Percentiles rank a stretch among this genome's conserved stretches.
Evolutionary conservation across 257 asterid species (phyloP).

Genomic region (Lavandula angustifolia): DNA sequence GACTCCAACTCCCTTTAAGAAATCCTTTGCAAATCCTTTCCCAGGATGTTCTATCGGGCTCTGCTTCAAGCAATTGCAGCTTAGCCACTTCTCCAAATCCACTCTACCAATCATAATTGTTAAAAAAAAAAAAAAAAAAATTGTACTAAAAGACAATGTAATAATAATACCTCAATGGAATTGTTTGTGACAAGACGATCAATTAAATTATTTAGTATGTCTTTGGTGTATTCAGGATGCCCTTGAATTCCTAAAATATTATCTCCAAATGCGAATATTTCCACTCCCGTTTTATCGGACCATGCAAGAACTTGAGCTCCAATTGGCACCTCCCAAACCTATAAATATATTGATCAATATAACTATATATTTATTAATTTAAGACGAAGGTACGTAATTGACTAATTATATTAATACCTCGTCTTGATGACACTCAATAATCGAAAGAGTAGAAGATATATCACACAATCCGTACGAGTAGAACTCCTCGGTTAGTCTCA

Average conservation of each 20-base stretch:
- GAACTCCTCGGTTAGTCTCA: constrained; percentile 48
- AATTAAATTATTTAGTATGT: constrained; percentile 55
- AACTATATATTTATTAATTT: too few relatives aligned
- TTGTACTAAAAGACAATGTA: too few relatives aligned
- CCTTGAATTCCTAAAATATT: constrained; percentile 70
- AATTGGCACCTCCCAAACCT: constrained; percentile 78
- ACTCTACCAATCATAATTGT: constrained; percentile 33
- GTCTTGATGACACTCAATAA: constrained; percentile 77
- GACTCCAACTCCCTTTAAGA: constrained; percentile 46
- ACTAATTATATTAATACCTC: constrained; percentile 44
- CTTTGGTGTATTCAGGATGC: constrained; percentile 80
- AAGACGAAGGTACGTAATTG: background rate
- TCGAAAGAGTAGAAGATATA: constrained; percentile 50
- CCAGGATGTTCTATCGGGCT: constrained; percentile 60
- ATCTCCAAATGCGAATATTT: constrained; percentile 61
- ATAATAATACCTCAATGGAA: constrained; percentile 48
- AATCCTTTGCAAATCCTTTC: constrained; percentile 59
- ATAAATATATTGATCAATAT: background rate
- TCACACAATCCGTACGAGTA: constrained; percentile 33
- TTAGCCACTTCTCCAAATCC: constrained; percentile 55
- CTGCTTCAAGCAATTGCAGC: constrained; percentile 39
- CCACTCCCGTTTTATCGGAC: constrained; percentile 70
- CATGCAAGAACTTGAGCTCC: constrained; percentile 61
- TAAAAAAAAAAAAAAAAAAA: background rate
- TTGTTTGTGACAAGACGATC: constrained; percentile 53